Base-by-base conservation (phyloP, 768 basidiomycete genomes). In the Mycena vulgaris region DNA sequence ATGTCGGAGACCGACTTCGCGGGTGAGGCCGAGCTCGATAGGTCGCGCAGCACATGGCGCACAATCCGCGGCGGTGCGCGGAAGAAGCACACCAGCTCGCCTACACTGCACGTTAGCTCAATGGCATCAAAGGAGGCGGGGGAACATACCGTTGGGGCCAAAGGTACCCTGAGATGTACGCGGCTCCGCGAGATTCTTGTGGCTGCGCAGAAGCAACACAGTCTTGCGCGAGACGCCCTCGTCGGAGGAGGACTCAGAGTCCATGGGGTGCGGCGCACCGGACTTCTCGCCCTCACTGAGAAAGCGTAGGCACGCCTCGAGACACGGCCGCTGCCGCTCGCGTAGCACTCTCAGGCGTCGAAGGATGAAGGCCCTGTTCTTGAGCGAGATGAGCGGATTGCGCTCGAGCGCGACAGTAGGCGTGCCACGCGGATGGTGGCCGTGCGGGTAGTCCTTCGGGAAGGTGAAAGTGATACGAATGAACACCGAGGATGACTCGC, bases 381-480 rank as follows among this genome's bases (percentile, higher is more conserved):
- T 89, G 60, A 92, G 87, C 1, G 94, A 89, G 68, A 98, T 93
- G 3, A 95, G 85, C 0, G 93, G 92, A 72, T 89, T 95, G 23
- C 91, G 89, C 76, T 98, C 96, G 2, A 98, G 84, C 56, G 96
- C 95, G 51, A 98, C 89, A 13, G 85, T 84, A 0, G 95, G 93
- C 0, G 87, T 90, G 23, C 92, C 89, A 13, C 88, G 84, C 0
- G 95, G 93, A 74, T 90, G 83, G 2, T 72, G 72, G 0, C 86
- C 85, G 8, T 89, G 85, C 0, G 94, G 93, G 76, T 99, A 99
- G 48, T 89, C 89, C 27, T 89, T 86, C 0, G 97, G 96, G 75
- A 98, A 98, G 2, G 89, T 91, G 82, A 98, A 97, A 1, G 94
- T 92, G 30, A 97, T 88, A 0, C 97, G 91, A 66, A 96, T 90